Conservation (phyloP, 192 early-diverging fungal genomes). For the Gamsiella multidivaricata region DNA sequence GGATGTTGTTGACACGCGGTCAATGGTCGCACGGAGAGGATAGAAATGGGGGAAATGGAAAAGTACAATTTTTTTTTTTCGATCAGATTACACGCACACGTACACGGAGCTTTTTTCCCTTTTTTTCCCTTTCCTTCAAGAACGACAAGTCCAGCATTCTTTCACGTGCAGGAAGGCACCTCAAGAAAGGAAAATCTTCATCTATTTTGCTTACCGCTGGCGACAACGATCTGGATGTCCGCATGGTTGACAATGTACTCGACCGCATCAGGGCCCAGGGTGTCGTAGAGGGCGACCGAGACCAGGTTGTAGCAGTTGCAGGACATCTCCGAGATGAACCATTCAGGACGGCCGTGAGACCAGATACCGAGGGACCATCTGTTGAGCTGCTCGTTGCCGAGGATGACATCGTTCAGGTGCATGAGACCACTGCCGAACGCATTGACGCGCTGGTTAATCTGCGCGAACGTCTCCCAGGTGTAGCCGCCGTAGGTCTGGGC, state of each 20-base stretch:
- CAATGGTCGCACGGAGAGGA: too few species aligned
- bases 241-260: conserved; percentile 90
- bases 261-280: conserved; percentile 83
- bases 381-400: conserved; percentile 46
- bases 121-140: too few species aligned
- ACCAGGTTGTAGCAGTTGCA: conserved; percentile 68
- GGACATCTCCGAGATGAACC: conserved; percentile 66
- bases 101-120: conserved; percentile 20
- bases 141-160: too few species aligned
- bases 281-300: conserved; percentile 89
- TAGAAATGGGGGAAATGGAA: not conserved
- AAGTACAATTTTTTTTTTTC: not conserved
- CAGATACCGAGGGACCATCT: conserved; percentile 74
- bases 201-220: conserved; percentile 50
- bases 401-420: conserved; percentile 64
- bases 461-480: conserved; percentile 77
- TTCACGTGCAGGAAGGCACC: conserved; percentile 70
- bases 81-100: conserved; percentile 13
- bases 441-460: conserved; percentile 68
- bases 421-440: conserved; percentile 79
- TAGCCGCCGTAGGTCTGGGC: conserved; percentile 73
- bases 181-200: conserved; percentile 21
- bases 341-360: conserved; percentile 70
- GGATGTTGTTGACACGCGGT: too few species aligned
- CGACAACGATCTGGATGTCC: conserved; percentile 80